These are phyloP conservation scores for Stagonosporopsis vannaccii DNA, from an alignment of 2,329 filamentous ascomycete species.

Conservation along the genomic window DNA sequence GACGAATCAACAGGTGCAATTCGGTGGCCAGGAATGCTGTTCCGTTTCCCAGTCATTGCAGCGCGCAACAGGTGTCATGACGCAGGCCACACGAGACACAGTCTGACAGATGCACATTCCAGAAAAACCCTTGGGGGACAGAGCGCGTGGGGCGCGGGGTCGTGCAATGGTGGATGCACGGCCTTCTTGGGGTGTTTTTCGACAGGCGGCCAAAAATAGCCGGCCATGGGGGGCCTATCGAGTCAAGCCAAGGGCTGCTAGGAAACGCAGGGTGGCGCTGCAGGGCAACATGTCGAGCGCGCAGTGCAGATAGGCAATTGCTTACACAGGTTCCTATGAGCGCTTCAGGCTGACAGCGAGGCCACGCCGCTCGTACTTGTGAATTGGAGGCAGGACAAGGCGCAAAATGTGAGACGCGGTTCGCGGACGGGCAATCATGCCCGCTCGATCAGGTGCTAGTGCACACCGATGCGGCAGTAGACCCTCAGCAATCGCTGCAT, in stretches of 20 bases:
- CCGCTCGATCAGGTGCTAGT: slow-evolving; percentile 10
- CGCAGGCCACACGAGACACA: slow-evolving; percentile 9
- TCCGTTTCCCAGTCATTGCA: slow-evolving; percentile 6
- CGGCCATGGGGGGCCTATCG: too few species aligned
- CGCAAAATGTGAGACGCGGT: slow-evolving; percentile 9
- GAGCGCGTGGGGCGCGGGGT: slow-evolving; percentile 16
- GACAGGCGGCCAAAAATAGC: slow-evolving; percentile 12
- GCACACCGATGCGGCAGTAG: slow-evolving; percentile 4
- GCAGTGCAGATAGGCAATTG: background rate
- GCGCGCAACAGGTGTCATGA: background rate
- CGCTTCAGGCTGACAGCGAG: background rate
- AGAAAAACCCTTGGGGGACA: slow-evolving; percentile 1
- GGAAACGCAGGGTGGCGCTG: slow-evolving; percentile 3
- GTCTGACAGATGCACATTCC: slow-evolving; percentile 17
- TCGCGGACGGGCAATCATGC: background rate
- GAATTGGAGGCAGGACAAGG: slow-evolving; percentile 3
- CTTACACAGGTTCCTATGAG: background rate
- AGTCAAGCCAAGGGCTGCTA: slow-evolving; percentile 1
- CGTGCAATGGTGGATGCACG: slow-evolving; percentile 10
- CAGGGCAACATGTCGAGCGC: slow-evolving; percentile 8
- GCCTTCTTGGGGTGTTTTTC: background rate
- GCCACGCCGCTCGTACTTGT: slow-evolving; percentile 8
- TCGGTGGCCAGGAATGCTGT: background rate
- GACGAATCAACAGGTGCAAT: background rate
- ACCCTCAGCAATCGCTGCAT: slow-evolving; percentile 1